Conservation (phyloP, 2,329 filamentous ascomycete genomes). For the Periconia sp. region DNA sequence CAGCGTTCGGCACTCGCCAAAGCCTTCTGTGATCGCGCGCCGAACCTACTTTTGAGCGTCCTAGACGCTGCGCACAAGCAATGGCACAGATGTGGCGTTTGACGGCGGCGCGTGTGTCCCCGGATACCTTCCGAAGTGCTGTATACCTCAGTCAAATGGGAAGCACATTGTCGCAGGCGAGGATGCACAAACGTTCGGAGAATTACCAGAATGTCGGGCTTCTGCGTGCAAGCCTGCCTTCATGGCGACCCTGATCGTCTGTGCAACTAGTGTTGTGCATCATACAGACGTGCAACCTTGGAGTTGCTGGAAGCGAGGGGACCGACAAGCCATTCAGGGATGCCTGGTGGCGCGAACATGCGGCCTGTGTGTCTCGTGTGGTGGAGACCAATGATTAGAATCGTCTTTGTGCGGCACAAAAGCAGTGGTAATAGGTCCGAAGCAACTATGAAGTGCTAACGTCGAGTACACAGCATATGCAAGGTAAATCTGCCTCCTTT, state of each 20-base stretch:
- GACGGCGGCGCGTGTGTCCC: too few species aligned
- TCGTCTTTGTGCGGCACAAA: neutral
- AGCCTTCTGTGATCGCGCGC: neutral
- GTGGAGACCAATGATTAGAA: neutral
- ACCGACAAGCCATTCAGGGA: neutral
- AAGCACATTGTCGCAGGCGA: conserved; percentile 1
- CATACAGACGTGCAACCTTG: conserved; percentile 1
- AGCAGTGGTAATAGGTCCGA: neutral
- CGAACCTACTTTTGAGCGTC: neutral
- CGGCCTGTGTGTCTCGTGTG: conserved; percentile 20
- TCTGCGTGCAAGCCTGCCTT: neutral
- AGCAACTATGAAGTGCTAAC: too few species aligned
- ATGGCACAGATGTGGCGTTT: neutral
- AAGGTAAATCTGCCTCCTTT: neutral
- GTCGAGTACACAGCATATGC: conserved; percentile 1
- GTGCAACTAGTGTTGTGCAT: neutral
- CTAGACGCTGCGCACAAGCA: neutral
- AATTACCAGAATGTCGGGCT: conserved; percentile 23
- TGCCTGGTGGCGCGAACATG: conserved; percentile 19
- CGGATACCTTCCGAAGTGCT: neutral
- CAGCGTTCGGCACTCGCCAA: neutral
- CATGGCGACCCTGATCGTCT: neutral
- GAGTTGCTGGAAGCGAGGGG: conserved; percentile 3
- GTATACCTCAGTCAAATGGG: conserved; percentile 1
- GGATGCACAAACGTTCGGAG: conserved; percentile 26